Percentiles rank a stretch among this genome's conserved stretches.
Conservation (phyloP, 257 asterid species). For the Fraxinus anomala region DNA sequence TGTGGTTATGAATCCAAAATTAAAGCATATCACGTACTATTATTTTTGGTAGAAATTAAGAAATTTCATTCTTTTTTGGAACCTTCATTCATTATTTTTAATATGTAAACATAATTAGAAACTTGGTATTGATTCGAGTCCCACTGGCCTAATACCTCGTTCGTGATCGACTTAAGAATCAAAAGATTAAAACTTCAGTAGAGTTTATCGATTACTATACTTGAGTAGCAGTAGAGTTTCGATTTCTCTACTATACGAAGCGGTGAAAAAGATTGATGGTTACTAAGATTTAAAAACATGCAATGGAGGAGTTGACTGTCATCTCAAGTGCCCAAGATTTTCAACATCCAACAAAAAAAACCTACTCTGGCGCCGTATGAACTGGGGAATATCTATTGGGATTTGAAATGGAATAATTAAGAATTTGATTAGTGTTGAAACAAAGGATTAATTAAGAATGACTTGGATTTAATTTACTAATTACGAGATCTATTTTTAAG, state of each 20-base stretch:
- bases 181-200: neutral
- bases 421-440: slow-evolving; percentile 15
- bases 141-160: neutral
- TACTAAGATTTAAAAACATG: neutral
- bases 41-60: neutral
- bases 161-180: too few species aligned
- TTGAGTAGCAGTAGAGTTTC: too few species aligned
- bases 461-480: slow-evolving; percentile 28
- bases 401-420: slow-evolving; percentile 30
- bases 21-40: neutral
- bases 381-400: slow-evolving; percentile 38
- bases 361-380: slow-evolving; percentile 56
- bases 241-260: too few species aligned
- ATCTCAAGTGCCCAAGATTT: slow-evolving; percentile 40
- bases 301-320: neutral
- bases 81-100: neutral
- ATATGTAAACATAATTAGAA: neutral
- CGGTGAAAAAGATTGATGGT: too few species aligned
- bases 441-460: slow-evolving; percentile 28
- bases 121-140: neutral
- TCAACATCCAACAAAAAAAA: slow-evolving; percentile 39
- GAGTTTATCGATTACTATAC: too few species aligned
- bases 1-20: slow-evolving; percentile 34
- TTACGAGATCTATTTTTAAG: slow-evolving; percentile 35
- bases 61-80: too few species aligned